Base-by-base conservation (phyloP, 805 yeast genomes). In the Babjeviella inositovora region DNA sequence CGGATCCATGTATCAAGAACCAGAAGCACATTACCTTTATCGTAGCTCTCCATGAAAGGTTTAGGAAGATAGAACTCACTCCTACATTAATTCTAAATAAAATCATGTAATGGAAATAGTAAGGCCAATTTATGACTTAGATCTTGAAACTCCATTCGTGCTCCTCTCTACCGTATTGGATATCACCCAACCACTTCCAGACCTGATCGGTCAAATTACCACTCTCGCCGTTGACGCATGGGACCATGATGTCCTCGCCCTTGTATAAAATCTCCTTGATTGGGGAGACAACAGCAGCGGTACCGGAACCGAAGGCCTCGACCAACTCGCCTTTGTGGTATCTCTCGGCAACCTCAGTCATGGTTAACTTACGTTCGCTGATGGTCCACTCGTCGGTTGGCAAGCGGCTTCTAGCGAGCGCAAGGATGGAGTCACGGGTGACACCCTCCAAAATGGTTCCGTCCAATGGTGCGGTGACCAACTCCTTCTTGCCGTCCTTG, bases 361-460 rank as follows among this genome's bases (percentile, higher is more conserved):
- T 84, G 32, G 90, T 64, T 53, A 60, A 76, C 50, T 71, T 68
- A 53, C 97, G 76, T 61, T 87, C 97, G 39, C 55, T 63, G 30
- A 87, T 54, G 14, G 50, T 65, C 96, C 96, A 87, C 47, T 80
- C 85, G 20, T 62, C 54, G 26, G 73, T 57, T 36, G 71, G 68
- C 34, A 87, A 66, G 41, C 70, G 74, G 37, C 69, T 75, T 50
- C 79, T 74, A 24, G 90, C 79, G 31, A 87, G 62, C 19, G 62
- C 54, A 36, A 87, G 58, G 28, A 87, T 62, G 8, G 96, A 82
- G 46, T 79, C 93, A 57, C 98, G 73, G 23, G 95, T 84, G 39
- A 87, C 92, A 59, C 98, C 98, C 49, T 81, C 94, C 41, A 87
- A 68, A 41, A 87, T 87, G 32, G 95, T 87, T 36, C 98, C 98